Evolutionary conservation across 73 alveolate genomes (phyloP).

Genomic region (Paramecium caudatum): DNA sequence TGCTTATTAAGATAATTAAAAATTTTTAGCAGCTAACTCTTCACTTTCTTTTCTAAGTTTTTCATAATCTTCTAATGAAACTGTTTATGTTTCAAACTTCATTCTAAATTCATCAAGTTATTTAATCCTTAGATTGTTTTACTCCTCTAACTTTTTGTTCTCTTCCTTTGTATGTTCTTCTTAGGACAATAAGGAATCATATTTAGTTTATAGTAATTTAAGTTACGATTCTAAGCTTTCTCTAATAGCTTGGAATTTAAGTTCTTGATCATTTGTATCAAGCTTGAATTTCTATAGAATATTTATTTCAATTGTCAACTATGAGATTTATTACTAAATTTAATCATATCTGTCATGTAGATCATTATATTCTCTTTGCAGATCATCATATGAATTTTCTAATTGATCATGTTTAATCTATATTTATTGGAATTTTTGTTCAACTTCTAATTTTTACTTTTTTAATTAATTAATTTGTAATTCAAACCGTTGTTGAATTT

Average conservation of each 20-base stretch:
- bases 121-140: not conserved
- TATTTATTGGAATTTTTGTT: not conserved
- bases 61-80: slow-evolving; percentile 1
- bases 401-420: not conserved
- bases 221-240: slow-evolving; percentile 21
- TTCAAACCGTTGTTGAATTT: not conserved
- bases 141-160: not conserved
- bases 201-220: slow-evolving; percentile 1
- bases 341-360: not conserved
- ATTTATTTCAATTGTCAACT: slow-evolving; percentile 1
- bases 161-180: not conserved
- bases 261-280: slow-evolving; percentile 3
- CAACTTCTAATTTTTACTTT: not conserved
- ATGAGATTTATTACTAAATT: not conserved
- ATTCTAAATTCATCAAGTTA: slow-evolving; percentile 24
- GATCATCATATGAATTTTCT: slow-evolving; percentile 20
- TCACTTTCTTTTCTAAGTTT: not conserved
- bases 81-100: not conserved
- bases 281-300: not conserved
- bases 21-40: not conserved
- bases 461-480: not conserved
- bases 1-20: not conserved
- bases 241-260: not conserved
- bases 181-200: not conserved
- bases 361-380: not conserved